Evolutionary conservation across 2,329 filamentous ascomycete genomes (phyloP).

Genomic region (Chaetomiaceae sp.): DNA sequence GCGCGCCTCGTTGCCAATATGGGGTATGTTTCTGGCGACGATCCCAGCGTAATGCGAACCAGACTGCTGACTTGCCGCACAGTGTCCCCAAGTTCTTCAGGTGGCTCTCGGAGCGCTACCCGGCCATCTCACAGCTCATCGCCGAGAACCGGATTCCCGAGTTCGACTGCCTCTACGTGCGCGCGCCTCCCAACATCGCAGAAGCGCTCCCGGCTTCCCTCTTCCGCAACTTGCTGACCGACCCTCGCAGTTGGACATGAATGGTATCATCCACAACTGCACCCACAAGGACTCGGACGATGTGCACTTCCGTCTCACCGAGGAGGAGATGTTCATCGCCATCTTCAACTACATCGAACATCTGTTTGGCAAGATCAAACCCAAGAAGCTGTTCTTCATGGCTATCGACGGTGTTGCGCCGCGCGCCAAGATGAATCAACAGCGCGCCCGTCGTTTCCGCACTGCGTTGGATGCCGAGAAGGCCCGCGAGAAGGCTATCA

Average conservation of each 20-base stretch:
- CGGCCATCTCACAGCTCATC: constrained; percentile 95
- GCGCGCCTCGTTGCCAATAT: constrained; percentile 24
- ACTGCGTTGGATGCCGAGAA: constrained; percentile 88
- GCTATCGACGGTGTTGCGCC: constrained; percentile 97
- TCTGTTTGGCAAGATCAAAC: constrained; percentile 97
- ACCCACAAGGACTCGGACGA: constrained; percentile 96
- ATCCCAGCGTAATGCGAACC: neutral
- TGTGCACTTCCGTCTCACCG: constrained; percentile 84
- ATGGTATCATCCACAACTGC: constrained; percentile 99
- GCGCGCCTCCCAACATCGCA: constrained; percentile 28
- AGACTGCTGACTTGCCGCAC: constrained; percentile 11
- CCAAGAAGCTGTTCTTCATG: constrained; percentile 99
- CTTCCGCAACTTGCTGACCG: constrained; percentile 34
- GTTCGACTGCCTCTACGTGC: constrained; percentile 91
- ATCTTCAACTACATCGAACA: constrained; percentile 99
- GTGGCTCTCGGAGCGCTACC: constrained; percentile 99
- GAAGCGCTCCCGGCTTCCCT: constrained; percentile 21
- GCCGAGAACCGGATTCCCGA: constrained; percentile 98
- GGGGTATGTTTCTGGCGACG: constrained; percentile 26
- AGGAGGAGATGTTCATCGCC: constrained; percentile 99
- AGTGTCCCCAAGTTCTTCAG: constrained; percentile 88
- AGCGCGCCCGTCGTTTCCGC: constrained; percentile 89
- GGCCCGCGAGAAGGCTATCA: constrained; percentile 86
- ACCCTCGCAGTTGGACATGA: constrained; percentile 74
- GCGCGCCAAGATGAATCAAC: constrained; percentile 99